These are phyloP conservation scores for Croton laevigatus DNA, from an alignment of 441 rosid genomes.

Conservation along the genomic window DNA sequence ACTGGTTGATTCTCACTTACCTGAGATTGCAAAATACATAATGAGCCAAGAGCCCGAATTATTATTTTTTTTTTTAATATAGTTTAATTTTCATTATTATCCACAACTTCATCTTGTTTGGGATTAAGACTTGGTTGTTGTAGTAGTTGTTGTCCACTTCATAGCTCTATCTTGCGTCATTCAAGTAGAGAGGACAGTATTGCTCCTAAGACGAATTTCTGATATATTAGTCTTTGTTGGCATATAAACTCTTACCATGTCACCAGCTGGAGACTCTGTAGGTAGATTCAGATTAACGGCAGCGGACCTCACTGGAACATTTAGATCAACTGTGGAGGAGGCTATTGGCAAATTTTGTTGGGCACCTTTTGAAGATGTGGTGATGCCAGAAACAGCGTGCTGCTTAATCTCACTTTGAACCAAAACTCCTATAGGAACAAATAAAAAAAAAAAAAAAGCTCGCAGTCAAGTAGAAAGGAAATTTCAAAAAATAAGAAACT, in stretches of 20 bases:
- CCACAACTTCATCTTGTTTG: no score
- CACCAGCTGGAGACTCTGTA: conserved; percentile 10
- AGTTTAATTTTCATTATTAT: background rate
- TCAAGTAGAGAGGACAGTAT: background rate
- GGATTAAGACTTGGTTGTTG: no score
- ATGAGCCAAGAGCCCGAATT: background rate
- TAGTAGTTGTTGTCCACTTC: no score
- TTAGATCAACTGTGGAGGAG: conserved; percentile 36
- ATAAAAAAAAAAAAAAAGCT: conserved; percentile 33
- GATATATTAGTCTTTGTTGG: background rate
- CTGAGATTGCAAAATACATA: conserved; percentile 22
- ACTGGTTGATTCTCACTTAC: conserved; percentile 30
- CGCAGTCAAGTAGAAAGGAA: conserved; percentile 29
- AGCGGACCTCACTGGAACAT: conserved; percentile 18
- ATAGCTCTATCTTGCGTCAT: background rate
- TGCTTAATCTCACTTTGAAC: conserved; percentile 47
- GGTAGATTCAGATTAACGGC: conserved; percentile 26
- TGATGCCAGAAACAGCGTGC: conserved; percentile 54
- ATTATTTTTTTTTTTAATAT: no score
- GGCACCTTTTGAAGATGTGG: conserved; percentile 42
- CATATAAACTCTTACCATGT: conserved; percentile 35
- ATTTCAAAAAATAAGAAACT: conserved; percentile 15
- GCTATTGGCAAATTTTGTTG: conserved; percentile 30
- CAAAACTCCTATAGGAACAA: conserved; percentile 41
- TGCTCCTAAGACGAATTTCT: background rate